Conservation (phyloP, 176 grass and related monocot genomes). For the Echinochloa phyllopogon region DNA sequence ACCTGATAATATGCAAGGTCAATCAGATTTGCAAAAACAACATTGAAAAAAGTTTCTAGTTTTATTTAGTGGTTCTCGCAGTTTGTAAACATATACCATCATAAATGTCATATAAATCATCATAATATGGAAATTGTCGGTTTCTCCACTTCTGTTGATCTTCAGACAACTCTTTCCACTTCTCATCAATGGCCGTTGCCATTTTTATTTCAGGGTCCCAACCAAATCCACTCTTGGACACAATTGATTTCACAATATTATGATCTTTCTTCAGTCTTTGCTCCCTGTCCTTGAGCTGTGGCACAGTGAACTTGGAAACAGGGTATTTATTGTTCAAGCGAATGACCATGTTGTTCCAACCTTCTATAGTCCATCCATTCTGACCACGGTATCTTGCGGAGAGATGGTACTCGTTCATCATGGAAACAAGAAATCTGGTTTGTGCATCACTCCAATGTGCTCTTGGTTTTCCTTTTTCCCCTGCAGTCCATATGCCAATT, state of each 20-base stretch:
- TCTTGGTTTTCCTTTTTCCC: not conserved
- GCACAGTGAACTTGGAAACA: not conserved
- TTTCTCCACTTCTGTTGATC: not conserved
- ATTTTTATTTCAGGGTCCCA: not conserved
- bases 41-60: not conserved
- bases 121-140: not conserved
- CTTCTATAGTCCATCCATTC: conserved; percentile 12
- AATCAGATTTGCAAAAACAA: not conserved
- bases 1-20: not conserved
- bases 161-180: not conserved
- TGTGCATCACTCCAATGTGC: not conserved
- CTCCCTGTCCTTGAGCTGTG: not conserved
- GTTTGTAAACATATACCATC: not conserved
- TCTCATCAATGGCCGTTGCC: not conserved
- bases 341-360: not conserved
- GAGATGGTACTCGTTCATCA: not conserved
- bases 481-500: not conserved
- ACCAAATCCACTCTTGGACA: not conserved
- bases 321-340: not conserved
- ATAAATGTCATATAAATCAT: conserved; percentile 6
- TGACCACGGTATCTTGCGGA: not conserved
- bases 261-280: not conserved
- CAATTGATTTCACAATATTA: not conserved
- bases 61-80: no score
- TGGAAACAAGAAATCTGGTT: not conserved